These are phyloP conservation scores for Tetrahymena malaccensis DNA, from an alignment of 73 alveolate genomes.

Conservation along the genomic window DNA sequence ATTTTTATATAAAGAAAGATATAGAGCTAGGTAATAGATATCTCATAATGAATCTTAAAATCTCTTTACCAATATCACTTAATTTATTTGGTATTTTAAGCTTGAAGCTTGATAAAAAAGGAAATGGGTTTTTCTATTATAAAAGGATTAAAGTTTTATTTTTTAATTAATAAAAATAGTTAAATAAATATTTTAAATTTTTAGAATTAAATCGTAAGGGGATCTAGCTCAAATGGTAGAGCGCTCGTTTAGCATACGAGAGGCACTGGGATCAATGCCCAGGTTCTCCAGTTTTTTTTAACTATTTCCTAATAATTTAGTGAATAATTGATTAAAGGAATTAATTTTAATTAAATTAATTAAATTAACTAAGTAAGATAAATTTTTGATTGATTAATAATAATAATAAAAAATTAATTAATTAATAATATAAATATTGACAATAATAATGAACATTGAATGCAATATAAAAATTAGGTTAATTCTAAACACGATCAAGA, in stretches of 20 bases:
- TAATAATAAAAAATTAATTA: no score
- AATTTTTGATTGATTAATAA: no score
- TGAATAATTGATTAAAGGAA: not conserved
- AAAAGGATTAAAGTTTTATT: not conserved
- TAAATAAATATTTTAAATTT: not conserved
- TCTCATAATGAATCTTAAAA: no score
- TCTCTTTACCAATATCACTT: no score
- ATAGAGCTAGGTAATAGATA: no score
- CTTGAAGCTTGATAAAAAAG: not conserved
- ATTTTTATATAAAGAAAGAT: no score
- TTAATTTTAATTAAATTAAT: not conserved
- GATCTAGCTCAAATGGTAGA: conserved; percentile 1
- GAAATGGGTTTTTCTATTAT: no score
- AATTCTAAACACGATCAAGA: not conserved
- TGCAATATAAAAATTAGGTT: not conserved
- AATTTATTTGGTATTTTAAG: no score
- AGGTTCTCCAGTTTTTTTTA: conserved; percentile 1
- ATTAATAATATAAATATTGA: not conserved
- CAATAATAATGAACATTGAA: not conserved
- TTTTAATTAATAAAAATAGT: not conserved
- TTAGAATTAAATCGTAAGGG: not conserved
- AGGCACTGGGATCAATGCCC: conserved; percentile 24
- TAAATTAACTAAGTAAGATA: not conserved
- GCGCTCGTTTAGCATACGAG: conserved; percentile 13
- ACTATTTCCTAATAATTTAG: not conserved